Base-by-base conservation (phyloP, 805 yeast species). In the Sungouiozyma intestinalis region DNA sequence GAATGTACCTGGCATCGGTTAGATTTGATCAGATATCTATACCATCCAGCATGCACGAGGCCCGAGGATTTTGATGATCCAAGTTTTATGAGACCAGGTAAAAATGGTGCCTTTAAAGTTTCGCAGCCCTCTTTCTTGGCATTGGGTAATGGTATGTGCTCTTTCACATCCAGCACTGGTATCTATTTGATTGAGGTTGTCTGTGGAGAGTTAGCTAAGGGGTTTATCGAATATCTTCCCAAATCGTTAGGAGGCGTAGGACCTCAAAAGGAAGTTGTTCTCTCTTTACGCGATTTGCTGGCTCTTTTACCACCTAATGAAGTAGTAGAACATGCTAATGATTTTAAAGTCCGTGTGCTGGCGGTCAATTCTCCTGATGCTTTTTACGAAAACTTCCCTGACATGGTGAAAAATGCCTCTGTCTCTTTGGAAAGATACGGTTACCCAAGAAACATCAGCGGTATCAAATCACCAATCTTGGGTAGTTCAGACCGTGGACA, bases 1-100 rank as follows among this genome's bases (percentile, higher is more conserved):
- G 87, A 81, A 49, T 88, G 95, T 52, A 78, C 77, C 18, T 90
- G 97, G 97, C 80, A 90, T 60, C 72, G 86, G 45, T 64, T 85
- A 42, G 97, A 90, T 58, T 60, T 83, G 33, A 53, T 85, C 37
- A 69, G 96, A 54, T 90, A 82, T 55, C 63, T 85, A 38, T 76
- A 76, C 57, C 97, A 90, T 60, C 94, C 83, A 5, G 74, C 85
- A 0, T 88, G 90, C 60, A 63, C 80, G 2, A 56, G 83, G 18
- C 92, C 94, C 0, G 58, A 67, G 3, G 95, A 86, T 55, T 63
- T 58, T 43, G 50, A 62, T 16, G 81, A 78, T 70, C 62, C 64
- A 39, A 63, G 71, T 0, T 56, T 54, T 32, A 48, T 51, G 43
- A 42, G 58, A 8, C 61, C 66, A 4, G 62, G 69, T 2, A 71